Base-by-base conservation (phyloP, 495 filamentous ascomycete genomes). In the Melanomma pulvis-pyrius region DNA sequence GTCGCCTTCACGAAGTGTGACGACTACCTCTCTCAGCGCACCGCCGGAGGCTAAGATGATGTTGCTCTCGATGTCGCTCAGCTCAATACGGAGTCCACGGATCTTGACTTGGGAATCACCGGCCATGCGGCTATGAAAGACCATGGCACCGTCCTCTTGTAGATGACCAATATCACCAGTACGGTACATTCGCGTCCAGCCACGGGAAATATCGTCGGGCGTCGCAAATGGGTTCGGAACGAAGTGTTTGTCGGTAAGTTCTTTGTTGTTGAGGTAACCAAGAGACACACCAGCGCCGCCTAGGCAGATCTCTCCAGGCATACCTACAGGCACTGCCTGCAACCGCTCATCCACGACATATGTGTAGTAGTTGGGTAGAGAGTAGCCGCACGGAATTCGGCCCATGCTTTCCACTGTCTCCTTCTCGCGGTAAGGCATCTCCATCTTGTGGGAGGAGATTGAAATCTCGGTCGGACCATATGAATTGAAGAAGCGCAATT, bases 101-200 rank as follows among this genome's bases (percentile, higher is more conserved):
- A 97, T 93, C 80, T 97, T 97, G 73, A 96, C 88, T 71, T 97
- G 93, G 70, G 92, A 83, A 71, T 98, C 93, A 12, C 85, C 89
- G 46, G 24, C 24, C 22, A 61, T 61, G 24, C 58, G 41, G 3
- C 58, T 44, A 4, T 61, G 12, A 19, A 50, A n/a, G 3, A 11
- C 7, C 28, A 61, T 12, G 0, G 44, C 13, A 4, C 58, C 58
- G 26, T 61, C 25, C 19, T 22, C 8, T 15, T 25, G 25, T 2
- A 61, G 19, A 15, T 29, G 26, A 5, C 58, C 58, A 11, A 17
- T 28, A 24, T 61, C 58, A 24, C 58, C 58, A 13, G 58, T 50
- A 8, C 58, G 58, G 26, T 61, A 61, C 25, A 49, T 22, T 30
- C 17, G 30, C 6, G 48, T 50, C 48, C 48, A 50, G 21, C 48